Base-by-base conservation (phyloP, 352 stramenopile species). In the Globisporangium polare region DNA sequence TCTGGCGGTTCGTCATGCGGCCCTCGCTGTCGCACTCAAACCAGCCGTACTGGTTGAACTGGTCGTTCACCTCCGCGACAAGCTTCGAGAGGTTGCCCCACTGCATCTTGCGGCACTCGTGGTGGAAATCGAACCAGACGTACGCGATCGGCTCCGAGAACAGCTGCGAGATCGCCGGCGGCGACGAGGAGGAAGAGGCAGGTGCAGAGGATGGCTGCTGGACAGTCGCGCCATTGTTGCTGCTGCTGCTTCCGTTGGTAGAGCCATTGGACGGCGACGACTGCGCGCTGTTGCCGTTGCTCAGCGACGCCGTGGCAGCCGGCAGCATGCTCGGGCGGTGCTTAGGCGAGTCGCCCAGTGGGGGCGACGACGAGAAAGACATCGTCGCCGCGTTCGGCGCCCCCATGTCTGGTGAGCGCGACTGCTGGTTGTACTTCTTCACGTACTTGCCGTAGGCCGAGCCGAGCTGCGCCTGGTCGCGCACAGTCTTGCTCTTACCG, bases 61-160 rank as follows among this genome's bases (percentile, higher is more conserved):
- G 75, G 9, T 87, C 75, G 22, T 77, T 54, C 13, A 98, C 74
- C 51, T 93, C 65, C 7, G 83, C 66, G 58, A 98, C 65, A 31
- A 98, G 77, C 66, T 97, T 94, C 43, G 68, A 76, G 15, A 98
- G 75, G 63, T 97, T 96, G 49, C 94, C 75, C 86, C 92, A 99
- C 76, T 94, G 71, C 73, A 97, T 97, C 59, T 94, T 85, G 67
- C 89, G 90, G 63, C 95, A 97, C 73, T 99, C 94, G 42, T 96
- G 80, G 80, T 99, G 96, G 75, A 99, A 99, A 67, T 99, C 96
- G 76, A 98, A 99, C 96, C 95, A 99, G 18, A 98, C 74, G 67
- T 98, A 96, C 57, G 87, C 74, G 31, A 88, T 77, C 3, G 78
- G 78, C 62, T 88, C 73, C 26, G 65, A 59, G 50, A 88, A 85